These are phyloP conservation scores for Diplodia intermedia DNA, from an alignment of 2,329 filamentous ascomycete genomes.

Conservation along the genomic window DNA sequence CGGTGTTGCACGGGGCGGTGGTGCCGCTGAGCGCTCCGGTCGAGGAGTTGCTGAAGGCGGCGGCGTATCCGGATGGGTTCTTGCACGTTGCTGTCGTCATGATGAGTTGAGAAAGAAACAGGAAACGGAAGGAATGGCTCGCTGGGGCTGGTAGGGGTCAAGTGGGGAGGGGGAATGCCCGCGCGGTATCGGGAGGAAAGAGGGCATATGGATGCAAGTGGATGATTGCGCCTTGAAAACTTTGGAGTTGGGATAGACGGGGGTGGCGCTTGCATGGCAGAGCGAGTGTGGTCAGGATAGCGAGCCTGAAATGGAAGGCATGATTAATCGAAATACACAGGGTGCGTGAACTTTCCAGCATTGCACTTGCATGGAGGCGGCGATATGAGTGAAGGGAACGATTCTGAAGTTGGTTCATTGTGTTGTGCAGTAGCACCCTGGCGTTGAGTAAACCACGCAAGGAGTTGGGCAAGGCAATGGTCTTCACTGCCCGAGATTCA, in stretches of 20 bases:
- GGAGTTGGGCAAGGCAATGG: neutral
- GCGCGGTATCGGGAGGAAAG: neutral
- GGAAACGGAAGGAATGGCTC: too few relatives aligned
- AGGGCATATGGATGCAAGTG: neutral
- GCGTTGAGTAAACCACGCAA: neutral
- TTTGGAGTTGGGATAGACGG: neutral
- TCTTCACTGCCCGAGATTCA: neutral
- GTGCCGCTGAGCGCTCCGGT: constrained; percentile 81
- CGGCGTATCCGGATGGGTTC: constrained; percentile 92
- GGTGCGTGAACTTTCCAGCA: neutral
- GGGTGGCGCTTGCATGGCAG: neutral
- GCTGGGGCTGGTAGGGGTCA: too few relatives aligned
- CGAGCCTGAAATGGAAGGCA: neutral
- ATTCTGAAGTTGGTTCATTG: constrained; percentile 17
- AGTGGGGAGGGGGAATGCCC: too few relatives aligned
- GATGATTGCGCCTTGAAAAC: neutral
- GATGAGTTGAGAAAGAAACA: constrained; percentile 55
- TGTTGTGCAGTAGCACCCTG: neutral
- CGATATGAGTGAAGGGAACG: neutral
- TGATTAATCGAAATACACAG: neutral
- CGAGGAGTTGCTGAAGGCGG: constrained; percentile 81
- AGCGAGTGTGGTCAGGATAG: neutral
- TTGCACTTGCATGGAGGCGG: neutral
- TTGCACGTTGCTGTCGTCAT: constrained; percentile 81
- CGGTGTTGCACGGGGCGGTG: constrained; percentile 82